Conservation (phyloP, 768 basidiomycete species). For the Mrakia blollopis region DNA sequence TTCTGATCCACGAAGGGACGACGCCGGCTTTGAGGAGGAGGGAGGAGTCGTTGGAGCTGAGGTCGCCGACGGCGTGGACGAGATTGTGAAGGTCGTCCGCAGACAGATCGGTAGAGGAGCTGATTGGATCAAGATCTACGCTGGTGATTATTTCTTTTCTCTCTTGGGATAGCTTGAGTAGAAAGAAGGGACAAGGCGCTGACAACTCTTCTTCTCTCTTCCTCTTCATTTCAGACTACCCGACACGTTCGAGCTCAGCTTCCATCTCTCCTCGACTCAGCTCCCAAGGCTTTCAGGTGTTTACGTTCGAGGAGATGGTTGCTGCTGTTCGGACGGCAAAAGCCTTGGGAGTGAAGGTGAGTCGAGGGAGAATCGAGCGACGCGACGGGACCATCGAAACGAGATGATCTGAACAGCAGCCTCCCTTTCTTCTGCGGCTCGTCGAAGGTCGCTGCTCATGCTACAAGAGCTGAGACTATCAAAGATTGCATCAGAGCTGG, state of each 20-base stretch:
- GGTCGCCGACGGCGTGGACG: slow-evolving; percentile 56
- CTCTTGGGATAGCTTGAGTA: not conserved
- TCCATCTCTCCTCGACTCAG: slow-evolving; percentile 48
- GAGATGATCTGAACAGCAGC: not conserved
- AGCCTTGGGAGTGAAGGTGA: slow-evolving; percentile 50
- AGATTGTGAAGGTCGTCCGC: slow-evolving; percentile 55
- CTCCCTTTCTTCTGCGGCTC: no score
- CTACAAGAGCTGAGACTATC: slow-evolving; percentile 46
- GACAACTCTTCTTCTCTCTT: not conserved
- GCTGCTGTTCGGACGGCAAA: slow-evolving; percentile 56
- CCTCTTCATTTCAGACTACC: slow-evolving; percentile 50
- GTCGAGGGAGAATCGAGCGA: not conserved
- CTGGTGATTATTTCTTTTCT: not conserved
- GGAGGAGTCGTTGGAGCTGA: slow-evolving; percentile 59
- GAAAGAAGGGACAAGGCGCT: not conserved
- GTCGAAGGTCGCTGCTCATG: slow-evolving; percentile 53
- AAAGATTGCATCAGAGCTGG: slow-evolving; percentile 40
- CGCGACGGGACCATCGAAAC: no score
- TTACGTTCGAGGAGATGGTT: slow-evolving; percentile 50
- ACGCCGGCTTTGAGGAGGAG: slow-evolving; percentile 50
- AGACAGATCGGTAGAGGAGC: slow-evolving; percentile 62
- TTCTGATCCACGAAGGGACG: no score
- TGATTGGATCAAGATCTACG: slow-evolving; percentile 62
- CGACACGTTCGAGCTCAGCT: slow-evolving; percentile 50
- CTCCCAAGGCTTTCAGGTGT: slow-evolving; percentile 48